These are phyloP conservation scores for Fusarium redolens DNA, from an alignment of 2,329 filamentous ascomycete species.

Conservation along the genomic window DNA sequence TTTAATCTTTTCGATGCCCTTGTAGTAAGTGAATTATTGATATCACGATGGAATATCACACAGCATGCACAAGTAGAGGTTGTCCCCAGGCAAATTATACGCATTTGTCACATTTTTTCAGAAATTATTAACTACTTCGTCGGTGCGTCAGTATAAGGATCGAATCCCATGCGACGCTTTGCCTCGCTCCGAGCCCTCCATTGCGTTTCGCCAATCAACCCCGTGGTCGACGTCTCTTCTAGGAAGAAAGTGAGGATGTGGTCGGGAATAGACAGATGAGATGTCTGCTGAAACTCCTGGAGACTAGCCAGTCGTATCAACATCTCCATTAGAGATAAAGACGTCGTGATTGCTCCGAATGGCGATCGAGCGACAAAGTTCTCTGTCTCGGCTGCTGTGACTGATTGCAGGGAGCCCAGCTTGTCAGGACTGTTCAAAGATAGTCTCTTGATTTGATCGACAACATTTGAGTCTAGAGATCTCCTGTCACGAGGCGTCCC, in stretches of 20 bases:
- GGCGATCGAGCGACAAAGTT: slow-evolving; percentile 56
- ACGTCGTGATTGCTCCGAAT: slow-evolving; percentile 65
- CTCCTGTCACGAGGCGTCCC: slow-evolving; percentile 29
- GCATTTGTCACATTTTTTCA: background rate
- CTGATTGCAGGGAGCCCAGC: slow-evolving; percentile 5
- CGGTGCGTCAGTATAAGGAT: slow-evolving; percentile 63
- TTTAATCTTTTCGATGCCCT: background rate
- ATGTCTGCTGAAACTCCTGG: slow-evolving; percentile 91
- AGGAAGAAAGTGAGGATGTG: slow-evolving; percentile 92
- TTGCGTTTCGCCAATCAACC: slow-evolving; percentile 59
- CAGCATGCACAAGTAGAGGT: background rate
- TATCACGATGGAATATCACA: background rate
- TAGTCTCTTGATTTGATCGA: slow-evolving; percentile 55
- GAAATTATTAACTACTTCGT: slow-evolving; percentile 33
- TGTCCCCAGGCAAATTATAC: background rate
- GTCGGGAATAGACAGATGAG: slow-evolving; percentile 89
- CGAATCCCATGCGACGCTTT: slow-evolving; percentile 64
- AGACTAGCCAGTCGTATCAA: slow-evolving; percentile 85
- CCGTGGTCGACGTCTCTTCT: slow-evolving; percentile 66
- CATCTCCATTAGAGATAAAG: slow-evolving; percentile 85
- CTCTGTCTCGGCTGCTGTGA: slow-evolving; percentile 34
- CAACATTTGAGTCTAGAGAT: slow-evolving; percentile 53
- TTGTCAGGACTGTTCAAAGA: slow-evolving; percentile 46
- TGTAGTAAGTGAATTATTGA: background rate
- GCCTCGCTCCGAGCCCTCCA: slow-evolving; percentile 59